Evolutionary conservation across 208 protist genomes (phyloP).

Genomic region (Porcisia hertigi): DNA sequence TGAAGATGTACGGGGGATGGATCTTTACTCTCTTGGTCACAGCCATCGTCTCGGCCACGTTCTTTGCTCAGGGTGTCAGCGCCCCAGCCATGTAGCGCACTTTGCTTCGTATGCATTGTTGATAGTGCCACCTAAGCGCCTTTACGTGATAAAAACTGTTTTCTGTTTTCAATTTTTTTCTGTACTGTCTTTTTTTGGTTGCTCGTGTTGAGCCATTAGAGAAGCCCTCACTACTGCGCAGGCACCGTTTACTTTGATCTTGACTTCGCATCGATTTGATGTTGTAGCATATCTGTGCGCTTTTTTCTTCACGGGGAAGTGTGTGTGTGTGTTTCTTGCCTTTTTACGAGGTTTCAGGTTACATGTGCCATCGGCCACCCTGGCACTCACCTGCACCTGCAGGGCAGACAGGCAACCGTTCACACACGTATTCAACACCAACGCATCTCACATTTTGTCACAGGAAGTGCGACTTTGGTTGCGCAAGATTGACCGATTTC

Average conservation of each 20-base stretch:
- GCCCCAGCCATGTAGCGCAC: slow-evolving; percentile 28
- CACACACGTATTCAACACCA: neutral
- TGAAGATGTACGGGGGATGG: slow-evolving; percentile 70
- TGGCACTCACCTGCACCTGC: neutral
- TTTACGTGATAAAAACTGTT: neutral
- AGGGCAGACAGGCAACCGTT: neutral
- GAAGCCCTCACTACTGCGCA: neutral
- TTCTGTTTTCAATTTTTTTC: neutral
- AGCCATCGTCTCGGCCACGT: slow-evolving; percentile 43
- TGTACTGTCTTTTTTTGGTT: neutral
- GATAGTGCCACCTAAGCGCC: neutral
- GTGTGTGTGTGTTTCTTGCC: neutral
- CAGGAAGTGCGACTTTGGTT: neutral
- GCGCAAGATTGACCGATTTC: slow-evolving; percentile 7
- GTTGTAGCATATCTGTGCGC: neutral
- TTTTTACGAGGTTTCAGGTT: neutral
- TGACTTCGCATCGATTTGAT: neutral
- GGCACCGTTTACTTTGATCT: neutral
- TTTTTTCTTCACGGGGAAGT: neutral
- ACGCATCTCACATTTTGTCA: neutral
- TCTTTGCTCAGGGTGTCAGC: slow-evolving; percentile 65
- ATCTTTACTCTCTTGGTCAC: slow-evolving; percentile 54
- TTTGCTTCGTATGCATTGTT: neutral
- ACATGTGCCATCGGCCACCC: neutral
- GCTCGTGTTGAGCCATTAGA: neutral